phyloP scores from a whole-genome alignment of 2,329 filamentous ascomycete genomes.

The Colletotrichum sp. region DNA sequence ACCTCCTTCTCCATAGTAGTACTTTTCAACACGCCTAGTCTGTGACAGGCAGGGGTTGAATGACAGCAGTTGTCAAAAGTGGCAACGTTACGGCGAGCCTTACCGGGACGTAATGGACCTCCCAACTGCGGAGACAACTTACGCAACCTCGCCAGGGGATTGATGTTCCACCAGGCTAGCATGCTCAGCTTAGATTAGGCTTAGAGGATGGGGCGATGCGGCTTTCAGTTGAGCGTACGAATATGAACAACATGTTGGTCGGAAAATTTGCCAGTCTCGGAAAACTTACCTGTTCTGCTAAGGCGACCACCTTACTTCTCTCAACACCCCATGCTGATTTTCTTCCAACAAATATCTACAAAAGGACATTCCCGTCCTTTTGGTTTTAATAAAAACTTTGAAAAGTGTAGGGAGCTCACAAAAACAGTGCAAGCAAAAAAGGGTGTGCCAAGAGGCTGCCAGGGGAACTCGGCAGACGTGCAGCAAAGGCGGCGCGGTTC shows the following conservation, averaged over 20 bases:
- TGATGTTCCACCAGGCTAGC: neutral
- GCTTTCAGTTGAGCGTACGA: neutral
- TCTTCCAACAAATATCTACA: neutral
- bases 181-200: neutral
- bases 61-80: neutral
- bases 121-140: neutral
- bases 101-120: neutral
- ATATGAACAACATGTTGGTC: neutral
- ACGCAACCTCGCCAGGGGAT: neutral
- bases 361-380: neutral
- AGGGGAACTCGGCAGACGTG: neutral
- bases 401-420: neutral
- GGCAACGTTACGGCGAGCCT: neutral
- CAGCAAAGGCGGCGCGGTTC: neutral
- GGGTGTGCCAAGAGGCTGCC: neutral
- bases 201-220: neutral
- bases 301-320: neutral
- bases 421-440: neutral
- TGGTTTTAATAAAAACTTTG: neutral
- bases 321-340: neutral
- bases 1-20: neutral
- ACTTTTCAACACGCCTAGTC: accelerated
- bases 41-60: neutral
- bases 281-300: neutral
- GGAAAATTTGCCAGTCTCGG: neutral